phyloP scores from a whole-genome alignment of 768 basidiomycete species.

The Lentinula lateritia region DNA sequence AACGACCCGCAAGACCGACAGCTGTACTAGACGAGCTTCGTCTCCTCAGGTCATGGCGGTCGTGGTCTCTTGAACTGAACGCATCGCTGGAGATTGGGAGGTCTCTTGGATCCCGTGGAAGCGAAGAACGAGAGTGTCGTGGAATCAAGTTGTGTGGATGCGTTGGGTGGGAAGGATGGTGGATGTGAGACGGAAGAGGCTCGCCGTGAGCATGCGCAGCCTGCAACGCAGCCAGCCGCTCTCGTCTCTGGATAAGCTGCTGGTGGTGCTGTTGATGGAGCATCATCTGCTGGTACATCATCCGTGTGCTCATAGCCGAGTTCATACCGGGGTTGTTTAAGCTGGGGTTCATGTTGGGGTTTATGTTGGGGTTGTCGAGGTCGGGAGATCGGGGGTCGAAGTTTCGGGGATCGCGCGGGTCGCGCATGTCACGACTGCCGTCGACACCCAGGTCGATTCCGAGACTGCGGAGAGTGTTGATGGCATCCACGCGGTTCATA shows the following conservation, averaged over 20 bases:
- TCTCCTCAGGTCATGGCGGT: neutral
- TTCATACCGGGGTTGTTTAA: neutral
- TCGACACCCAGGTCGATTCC: neutral
- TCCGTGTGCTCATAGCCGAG: neutral
- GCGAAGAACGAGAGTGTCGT: neutral
- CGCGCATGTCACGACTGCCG: neutral
- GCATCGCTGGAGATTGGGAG: neutral
- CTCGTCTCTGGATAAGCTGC: neutral
- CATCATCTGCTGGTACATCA: conserved; percentile 7
- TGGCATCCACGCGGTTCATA: neutral
- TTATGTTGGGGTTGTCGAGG: neutral
- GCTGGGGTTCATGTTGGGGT: neutral
- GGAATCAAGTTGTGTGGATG: neutral
- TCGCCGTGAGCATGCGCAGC: neutral
- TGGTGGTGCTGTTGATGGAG: conserved; percentile 3
- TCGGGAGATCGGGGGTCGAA: neutral
- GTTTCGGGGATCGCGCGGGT: neutral
- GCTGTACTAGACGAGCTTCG: neutral
- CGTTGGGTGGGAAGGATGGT: neutral
- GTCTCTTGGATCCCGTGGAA: neutral
- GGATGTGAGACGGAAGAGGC: neutral
- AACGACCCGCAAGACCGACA: neutral
- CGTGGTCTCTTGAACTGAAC: neutral
- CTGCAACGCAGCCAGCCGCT: neutral
- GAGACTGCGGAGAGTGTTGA: neutral